phyloP scores from a whole-genome alignment of 345 rosid species.

The Eucalyptus sideroxylon region DNA sequence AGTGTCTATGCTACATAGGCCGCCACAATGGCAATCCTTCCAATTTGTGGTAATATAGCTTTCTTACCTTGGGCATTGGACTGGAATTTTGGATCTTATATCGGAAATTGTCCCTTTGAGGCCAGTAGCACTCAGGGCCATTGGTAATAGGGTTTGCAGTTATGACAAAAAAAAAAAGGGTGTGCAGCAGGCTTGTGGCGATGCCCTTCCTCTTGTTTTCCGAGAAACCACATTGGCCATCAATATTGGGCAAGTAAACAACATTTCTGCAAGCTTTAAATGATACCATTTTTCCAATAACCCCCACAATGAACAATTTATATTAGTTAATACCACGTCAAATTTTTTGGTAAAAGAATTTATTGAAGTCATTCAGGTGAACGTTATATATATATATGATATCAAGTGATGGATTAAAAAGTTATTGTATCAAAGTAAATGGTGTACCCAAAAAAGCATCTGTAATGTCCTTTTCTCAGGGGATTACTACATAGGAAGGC shows the following conservation, averaged over 20 bases:
- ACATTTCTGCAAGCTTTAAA: neutral
- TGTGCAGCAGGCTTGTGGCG: neutral
- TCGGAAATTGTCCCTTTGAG: no score
- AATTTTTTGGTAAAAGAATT: neutral
- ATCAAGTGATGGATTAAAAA: neutral
- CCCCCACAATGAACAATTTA: neutral
- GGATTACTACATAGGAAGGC: neutral
- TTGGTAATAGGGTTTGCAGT: neutral
- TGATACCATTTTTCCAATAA: neutral
- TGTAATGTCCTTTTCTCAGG: no score
- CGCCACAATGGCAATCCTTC: no score
- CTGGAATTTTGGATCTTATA: neutral
- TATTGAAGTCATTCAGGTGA: neutral
- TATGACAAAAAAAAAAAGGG: no score
- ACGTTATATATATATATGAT: neutral
- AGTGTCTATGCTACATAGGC: no score
- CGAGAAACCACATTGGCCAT: neutral
- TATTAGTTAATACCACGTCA: neutral
- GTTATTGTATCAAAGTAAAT: neutral
- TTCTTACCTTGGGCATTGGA: neutral
- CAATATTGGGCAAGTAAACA: neutral
- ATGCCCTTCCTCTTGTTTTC: neutral
- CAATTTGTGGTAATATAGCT: neutral
- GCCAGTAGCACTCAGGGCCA: no score
- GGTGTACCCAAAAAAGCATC: neutral